Evolutionary conservation across 306 rosid genomes (phyloP).

Genomic region (Astragalus membranaceus): DNA sequence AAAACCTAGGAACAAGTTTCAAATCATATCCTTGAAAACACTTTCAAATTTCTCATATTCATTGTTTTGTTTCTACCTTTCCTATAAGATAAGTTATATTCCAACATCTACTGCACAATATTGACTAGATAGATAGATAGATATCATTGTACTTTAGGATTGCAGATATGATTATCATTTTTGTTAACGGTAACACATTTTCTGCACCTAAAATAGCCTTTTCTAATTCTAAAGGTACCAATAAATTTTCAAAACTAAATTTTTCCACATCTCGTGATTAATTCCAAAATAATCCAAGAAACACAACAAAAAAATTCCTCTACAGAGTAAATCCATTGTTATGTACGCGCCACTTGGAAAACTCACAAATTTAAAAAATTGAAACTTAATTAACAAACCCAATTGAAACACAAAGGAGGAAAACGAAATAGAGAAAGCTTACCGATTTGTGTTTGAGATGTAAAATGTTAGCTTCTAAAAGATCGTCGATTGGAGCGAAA

Average conservation of each 20-base stretch:
- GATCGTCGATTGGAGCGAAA: too few species aligned
- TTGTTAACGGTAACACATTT: neutral
- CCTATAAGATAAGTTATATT: neutral
- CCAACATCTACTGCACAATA: neutral
- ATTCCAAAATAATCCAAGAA: neutral
- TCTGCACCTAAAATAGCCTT: neutral
- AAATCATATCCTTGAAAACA: neutral
- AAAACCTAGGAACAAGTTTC: constrained; percentile 34
- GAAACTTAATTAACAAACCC: neutral
- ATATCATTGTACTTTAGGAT: neutral
- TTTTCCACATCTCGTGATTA: neutral
- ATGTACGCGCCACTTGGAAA: neutral
- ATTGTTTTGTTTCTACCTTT: neutral
- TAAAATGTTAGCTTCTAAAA: too few species aligned
- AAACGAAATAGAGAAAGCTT: too few species aligned
- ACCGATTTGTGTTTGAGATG: too few species aligned
- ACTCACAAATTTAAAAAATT: neutral
- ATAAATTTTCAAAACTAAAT: neutral
- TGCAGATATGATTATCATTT: neutral
- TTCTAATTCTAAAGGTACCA: neutral
- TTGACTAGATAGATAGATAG: neutral
- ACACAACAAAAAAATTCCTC: neutral
- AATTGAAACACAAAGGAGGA: neutral
- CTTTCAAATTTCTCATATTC: too few species aligned
- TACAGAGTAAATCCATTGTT: neutral